Percentiles rank a stretch among this genome's conserved stretches.
Conservation (phyloP, 768 basidiomycete species). For the Dioszegia aurantiaca region DNA sequence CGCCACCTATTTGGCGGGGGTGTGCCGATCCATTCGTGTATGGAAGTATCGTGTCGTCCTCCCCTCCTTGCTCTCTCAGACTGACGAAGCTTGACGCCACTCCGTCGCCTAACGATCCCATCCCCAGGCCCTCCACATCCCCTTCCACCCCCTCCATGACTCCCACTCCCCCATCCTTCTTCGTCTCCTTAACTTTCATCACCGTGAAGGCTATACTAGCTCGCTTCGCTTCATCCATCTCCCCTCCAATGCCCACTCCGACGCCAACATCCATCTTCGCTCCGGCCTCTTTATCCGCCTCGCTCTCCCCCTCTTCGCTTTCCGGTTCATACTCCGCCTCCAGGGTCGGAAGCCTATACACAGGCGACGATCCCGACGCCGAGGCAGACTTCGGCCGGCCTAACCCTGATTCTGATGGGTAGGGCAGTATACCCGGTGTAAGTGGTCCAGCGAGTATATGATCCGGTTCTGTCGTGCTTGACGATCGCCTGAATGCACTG, state of each 20-base stretch:
- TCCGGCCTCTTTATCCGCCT: conserved; percentile 1
- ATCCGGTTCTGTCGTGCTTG: conserved; percentile 3
- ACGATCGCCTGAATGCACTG: neutral
- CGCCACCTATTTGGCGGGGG: too few species aligned
- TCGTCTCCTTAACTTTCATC: neutral
- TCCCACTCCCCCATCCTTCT: neutral
- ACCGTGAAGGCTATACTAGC: conserved; percentile 13
- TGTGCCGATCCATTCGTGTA: conserved; percentile 3
- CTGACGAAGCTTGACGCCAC: neutral
- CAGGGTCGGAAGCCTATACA: neutral
- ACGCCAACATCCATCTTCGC: conserved; percentile 7
- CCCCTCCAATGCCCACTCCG: conserved; percentile 9
- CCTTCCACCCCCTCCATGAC: neutral
- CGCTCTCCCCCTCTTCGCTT: neutral
- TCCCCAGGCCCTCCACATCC: neutral
- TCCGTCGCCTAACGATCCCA: neutral
- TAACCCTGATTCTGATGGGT: conserved; percentile 22
- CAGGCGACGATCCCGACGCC: neutral
- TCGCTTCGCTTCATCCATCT: conserved; percentile 10
- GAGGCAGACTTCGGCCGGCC: conserved; percentile 8
- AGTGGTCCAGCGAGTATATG: conserved; percentile 24
- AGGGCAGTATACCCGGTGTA: conserved; percentile 27
- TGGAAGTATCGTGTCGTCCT: neutral
- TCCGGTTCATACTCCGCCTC: neutral
- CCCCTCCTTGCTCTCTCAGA: neutral